These are phyloP conservation scores for Suillus subalutaceus DNA, from an alignment of 768 basidiomycete species.

Conservation along the genomic window DNA sequence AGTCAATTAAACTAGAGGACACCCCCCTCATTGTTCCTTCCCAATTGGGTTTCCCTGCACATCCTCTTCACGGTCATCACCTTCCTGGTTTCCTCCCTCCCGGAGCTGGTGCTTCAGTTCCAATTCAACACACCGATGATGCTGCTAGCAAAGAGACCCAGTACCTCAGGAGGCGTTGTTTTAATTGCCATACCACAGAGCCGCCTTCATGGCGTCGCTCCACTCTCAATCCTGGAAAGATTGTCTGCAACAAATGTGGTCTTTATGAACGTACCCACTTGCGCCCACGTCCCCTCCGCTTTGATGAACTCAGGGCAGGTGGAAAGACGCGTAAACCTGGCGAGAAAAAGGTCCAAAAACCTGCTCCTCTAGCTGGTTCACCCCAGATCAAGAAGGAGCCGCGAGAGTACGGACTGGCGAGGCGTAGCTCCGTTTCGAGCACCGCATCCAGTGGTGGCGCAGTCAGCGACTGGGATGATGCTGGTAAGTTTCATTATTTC, in stretches of 20 bases:
- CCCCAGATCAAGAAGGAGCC: constrained; percentile 66
- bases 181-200: constrained; percentile 91
- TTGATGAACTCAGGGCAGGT: constrained; percentile 87
- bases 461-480: constrained; percentile 81
- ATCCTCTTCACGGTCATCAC: constrained; percentile 34
- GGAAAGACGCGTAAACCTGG: constrained; percentile 71
- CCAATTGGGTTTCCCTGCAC: constrained; percentile 43
- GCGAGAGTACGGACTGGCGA: constrained; percentile 49
- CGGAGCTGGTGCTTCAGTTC: constrained; percentile 45
- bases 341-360: constrained; percentile 36
- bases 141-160: constrained; percentile 90
- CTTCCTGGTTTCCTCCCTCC: constrained; percentile 45
- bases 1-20: constrained; percentile 71
- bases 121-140: constrained; percentile 88
- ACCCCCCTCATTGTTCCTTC: constrained; percentile 61
- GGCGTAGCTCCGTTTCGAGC: constrained; percentile 69
- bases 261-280: constrained; percentile 89
- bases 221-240: constrained; percentile 89
- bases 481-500: constrained; percentile 47
- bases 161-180: constrained; percentile 84
- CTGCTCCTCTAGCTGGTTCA: constrained; percentile 40
- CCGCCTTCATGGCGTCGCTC: constrained; percentile 87
- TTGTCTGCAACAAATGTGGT: constrained; percentile 94
- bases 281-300: constrained; percentile 79
- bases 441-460: constrained; percentile 52